Conservation (phyloP, 2,329 filamentous ascomycete genomes). For the Aspergillus vadensis region DNA sequence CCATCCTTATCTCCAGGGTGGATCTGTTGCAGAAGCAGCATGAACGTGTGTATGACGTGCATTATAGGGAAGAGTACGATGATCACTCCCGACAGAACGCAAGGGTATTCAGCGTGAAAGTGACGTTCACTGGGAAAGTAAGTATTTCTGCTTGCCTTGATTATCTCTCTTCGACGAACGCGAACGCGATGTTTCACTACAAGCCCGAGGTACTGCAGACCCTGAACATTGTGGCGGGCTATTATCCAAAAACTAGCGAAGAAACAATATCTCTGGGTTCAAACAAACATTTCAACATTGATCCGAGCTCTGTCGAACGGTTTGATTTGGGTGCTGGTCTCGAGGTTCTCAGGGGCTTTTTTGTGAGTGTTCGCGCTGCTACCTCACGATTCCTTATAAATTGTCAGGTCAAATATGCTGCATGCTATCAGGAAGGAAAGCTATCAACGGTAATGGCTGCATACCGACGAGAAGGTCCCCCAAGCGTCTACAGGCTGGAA, state of each 20-base stretch:
- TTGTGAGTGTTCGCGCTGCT: slow-evolving; percentile 61
- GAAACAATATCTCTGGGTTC: neutral
- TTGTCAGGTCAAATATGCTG: slow-evolving; percentile 62
- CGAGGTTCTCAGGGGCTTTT: slow-evolving; percentile 62
- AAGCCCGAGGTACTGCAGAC: neutral
- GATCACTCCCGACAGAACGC: neutral
- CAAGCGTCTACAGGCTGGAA: too few species aligned
- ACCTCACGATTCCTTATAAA: slow-evolving; percentile 62
- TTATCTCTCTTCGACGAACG: neutral
- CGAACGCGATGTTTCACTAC: neutral
- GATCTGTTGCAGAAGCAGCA: neutral
- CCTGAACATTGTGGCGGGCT: neutral
- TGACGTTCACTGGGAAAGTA: neutral
- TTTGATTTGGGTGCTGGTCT: slow-evolving; percentile 48
- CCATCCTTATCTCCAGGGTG: neutral
- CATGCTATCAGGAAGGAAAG: slow-evolving; percentile 56
- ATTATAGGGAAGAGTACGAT: neutral
- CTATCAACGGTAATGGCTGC: neutral
- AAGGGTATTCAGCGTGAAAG: neutral
- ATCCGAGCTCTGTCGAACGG: neutral
- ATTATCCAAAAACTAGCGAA: neutral
- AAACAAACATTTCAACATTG: neutral
- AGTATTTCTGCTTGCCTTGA: neutral
- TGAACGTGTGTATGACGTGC: neutral
- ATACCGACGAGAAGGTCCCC: neutral